These are phyloP conservation scores for Leucosporidium creatinivorum DNA, from an alignment of 768 basidiomycete species.

Conservation along the genomic window DNA sequence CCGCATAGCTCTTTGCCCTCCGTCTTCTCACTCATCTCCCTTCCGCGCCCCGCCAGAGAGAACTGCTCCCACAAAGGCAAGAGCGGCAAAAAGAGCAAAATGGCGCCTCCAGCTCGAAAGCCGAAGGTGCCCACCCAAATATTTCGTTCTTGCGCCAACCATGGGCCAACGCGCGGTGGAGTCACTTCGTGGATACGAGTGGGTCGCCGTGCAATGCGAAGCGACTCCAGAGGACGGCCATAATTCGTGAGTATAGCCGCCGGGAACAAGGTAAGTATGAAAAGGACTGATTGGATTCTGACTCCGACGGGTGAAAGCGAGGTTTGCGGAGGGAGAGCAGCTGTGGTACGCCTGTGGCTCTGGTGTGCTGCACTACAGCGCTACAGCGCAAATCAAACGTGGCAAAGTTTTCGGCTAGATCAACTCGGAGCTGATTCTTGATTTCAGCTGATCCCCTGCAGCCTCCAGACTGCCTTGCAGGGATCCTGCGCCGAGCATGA, in stretches of 20 bases:
- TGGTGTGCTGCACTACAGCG: too few relatives aligned
- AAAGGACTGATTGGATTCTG: neutral
- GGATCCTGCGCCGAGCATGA: too few relatives aligned
- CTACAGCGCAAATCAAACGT: too few relatives aligned
- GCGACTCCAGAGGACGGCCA: neutral
- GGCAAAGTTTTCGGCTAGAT: too few relatives aligned
- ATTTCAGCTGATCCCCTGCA: too few relatives aligned
- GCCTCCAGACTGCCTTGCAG: too few relatives aligned
- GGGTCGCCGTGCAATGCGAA: constrained; percentile 1
- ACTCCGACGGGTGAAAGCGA: neutral
- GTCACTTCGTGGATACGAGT: neutral
- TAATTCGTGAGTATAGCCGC: neutral
- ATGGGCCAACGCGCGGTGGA: neutral
- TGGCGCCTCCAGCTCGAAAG: neutral
- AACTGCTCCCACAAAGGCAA: too few relatives aligned
- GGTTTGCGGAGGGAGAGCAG: neutral
- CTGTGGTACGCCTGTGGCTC: too few relatives aligned
- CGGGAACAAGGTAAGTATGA: constrained; percentile 1
- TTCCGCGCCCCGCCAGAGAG: too few relatives aligned
- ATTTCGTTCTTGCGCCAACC: neutral
- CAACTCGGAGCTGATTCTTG: too few relatives aligned
- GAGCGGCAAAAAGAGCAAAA: neutral
- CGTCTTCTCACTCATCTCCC: too few relatives aligned
- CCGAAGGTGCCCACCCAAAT: neutral
- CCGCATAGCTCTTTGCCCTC: too few relatives aligned